Percentiles rank a stretch among this genome's conserved stretches.
These are phyloP conservation scores for Ustilaginoidea virens DNA, from an alignment of 2,329 filamentous ascomycete species.

Conservation along the genomic window DNA sequence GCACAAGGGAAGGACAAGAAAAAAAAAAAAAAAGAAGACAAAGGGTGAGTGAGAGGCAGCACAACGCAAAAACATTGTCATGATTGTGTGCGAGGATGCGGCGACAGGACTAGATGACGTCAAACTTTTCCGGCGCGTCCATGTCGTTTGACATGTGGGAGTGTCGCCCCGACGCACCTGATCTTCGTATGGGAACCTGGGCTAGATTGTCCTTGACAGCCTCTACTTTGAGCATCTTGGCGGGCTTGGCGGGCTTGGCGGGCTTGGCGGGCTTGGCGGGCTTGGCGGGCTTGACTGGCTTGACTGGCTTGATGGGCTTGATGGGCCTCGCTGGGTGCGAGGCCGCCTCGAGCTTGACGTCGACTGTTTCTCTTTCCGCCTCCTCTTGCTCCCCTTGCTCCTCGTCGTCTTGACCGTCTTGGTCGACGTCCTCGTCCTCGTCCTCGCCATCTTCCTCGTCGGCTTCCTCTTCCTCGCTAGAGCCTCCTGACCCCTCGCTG, in stretches of 20 bases:
- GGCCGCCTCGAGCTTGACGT: constrained; percentile 7
- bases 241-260: constrained; percentile 4
- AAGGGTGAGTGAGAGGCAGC: too few species aligned
- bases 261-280: constrained; percentile 3
- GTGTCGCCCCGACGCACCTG: constrained; percentile 16
- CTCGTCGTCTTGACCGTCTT: constrained; percentile 21
- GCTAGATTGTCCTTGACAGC: constrained; percentile 3
- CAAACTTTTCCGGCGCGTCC: constrained; percentile 19
- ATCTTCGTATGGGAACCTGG: constrained; percentile 11
- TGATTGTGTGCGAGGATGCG: too few species aligned
- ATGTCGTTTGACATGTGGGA: constrained; percentile 11
- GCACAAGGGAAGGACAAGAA: too few species aligned
- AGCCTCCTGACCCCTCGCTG: constrained; percentile 38
- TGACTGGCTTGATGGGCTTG: too few species aligned
- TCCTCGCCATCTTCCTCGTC: constrained; percentile 32
- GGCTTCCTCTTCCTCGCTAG: constrained; percentile 35
- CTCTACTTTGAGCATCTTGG: constrained; percentile 5
- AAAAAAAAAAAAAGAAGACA: too few species aligned
- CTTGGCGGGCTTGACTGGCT: constrained; percentile 2
- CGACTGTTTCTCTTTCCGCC: constrained; percentile 8
- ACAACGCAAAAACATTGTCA: too few species aligned
- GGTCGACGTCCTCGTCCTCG: constrained; percentile 24
- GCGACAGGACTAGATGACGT: constrained; percentile 15
- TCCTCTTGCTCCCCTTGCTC: constrained; percentile 15
- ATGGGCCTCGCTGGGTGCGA: too few species aligned